These are phyloP conservation scores for Rhizomucor miehei DNA, from an alignment of 371 early-diverging fungal genomes.

Conservation along the genomic window DNA sequence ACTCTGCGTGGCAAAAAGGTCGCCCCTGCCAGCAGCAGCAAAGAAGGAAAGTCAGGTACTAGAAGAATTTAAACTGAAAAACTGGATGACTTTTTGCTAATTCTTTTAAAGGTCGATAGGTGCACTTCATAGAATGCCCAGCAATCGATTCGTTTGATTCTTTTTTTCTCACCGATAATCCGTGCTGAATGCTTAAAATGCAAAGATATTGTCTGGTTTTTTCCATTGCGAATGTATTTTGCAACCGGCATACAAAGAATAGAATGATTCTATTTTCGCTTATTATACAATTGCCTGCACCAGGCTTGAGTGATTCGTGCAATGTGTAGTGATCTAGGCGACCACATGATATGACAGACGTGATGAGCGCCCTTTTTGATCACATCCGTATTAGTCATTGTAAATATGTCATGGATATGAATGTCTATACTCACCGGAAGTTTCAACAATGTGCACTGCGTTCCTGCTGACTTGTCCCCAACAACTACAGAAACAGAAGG, in stretches of 20 bases:
- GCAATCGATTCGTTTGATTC: no score
- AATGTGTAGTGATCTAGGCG: slow-evolving; percentile 33
- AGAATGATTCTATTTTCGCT: neutral
- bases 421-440: slow-evolving; percentile 13
- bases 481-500: slow-evolving; percentile 1
- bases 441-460: slow-evolving; percentile 14
- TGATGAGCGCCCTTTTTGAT: slow-evolving; percentile 31
- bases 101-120: no score
- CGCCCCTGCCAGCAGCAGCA: neutral
- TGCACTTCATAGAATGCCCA: no score
- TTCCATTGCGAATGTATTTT: no score
- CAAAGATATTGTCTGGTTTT: no score
- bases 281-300: slow-evolving; percentile 24
- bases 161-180: no score
- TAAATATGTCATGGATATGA: neutral
- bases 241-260: no score
- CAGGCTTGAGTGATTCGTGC: slow-evolving; percentile 33
- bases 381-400: neutral
- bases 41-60: no score
- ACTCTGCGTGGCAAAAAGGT: slow-evolving; percentile 37
- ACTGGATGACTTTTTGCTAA: no score
- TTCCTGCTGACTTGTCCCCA: slow-evolving; percentile 3
- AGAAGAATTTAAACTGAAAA: no score
- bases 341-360: slow-evolving; percentile 33
- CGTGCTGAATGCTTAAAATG: no score